Percentiles rank a stretch among this genome's conserved stretches.
Evolutionary conservation across 306 rosid genomes (phyloP).

Genomic region (Cucumis melo): DNA sequence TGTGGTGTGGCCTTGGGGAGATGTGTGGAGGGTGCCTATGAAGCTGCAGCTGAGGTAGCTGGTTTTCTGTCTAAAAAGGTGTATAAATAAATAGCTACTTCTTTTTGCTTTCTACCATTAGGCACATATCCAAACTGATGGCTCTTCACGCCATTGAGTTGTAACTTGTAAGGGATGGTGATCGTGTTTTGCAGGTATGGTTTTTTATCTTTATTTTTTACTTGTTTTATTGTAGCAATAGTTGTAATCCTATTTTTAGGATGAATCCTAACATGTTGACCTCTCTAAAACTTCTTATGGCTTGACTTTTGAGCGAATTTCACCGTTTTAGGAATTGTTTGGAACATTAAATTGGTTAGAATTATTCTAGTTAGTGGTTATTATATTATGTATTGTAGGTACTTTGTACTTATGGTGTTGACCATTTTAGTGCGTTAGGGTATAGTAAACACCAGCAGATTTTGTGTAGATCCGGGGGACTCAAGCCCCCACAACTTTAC

Average conservation of each 20-base stretch:
- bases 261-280: background rate
- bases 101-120: background rate
- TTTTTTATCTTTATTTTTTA: background rate
- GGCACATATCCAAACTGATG: background rate
- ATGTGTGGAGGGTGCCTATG: conserved; percentile 91
- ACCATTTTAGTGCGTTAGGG: no score
- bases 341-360: no score
- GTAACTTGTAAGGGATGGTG: background rate
- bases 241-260: background rate
- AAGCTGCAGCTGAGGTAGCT: conserved; percentile 62
- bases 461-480: no score
- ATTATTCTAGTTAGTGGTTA: no score
- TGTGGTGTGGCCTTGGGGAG: conserved; percentile 95
- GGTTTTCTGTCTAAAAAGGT: conserved; percentile 44
- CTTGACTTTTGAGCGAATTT: background rate
- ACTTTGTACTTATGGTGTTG: no score
- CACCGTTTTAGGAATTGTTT: background rate
- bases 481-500: no score
- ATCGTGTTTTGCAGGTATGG: background rate
- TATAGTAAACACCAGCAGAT: no score
- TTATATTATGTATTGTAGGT: no score
- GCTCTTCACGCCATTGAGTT: background rate
- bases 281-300: background rate
- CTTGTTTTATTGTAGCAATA: background rate
- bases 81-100: conserved; percentile 31